These are phyloP conservation scores for Neoboletus subvelutipes DNA, from an alignment of 768 basidiomycete species.

Conservation along the genomic window DNA sequence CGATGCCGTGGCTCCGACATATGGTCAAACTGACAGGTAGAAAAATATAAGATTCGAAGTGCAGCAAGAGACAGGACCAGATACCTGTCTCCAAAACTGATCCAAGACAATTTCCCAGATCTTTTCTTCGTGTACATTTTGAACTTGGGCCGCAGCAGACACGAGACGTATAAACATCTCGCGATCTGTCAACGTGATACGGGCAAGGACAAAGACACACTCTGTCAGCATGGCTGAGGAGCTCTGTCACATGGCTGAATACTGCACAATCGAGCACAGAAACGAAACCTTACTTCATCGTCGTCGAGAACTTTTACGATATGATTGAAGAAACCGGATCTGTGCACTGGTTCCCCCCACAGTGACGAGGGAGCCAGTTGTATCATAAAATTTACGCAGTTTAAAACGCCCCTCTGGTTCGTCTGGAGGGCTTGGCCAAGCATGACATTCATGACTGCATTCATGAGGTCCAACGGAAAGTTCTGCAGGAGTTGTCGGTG, in stretches of 20 bases:
- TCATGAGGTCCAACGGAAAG: constrained; percentile 55
- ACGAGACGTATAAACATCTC: constrained; percentile 72
- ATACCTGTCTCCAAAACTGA: constrained; percentile 80
- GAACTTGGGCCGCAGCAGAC: constrained; percentile 52
- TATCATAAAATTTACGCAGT: constrained; percentile 55
- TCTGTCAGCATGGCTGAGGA: constrained; percentile 52
- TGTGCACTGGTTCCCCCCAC: constrained; percentile 76
- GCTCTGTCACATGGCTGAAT: constrained; percentile 25
- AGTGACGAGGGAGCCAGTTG: constrained; percentile 59
- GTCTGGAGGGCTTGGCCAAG: constrained; percentile 44
- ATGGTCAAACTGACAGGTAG: constrained; percentile 69
- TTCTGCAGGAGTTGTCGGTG: constrained; percentile 37
- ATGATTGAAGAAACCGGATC: constrained; percentile 68
- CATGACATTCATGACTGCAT: constrained; percentile 53
- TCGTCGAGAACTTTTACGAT: constrained; percentile 59
- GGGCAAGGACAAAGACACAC: constrained; percentile 70
- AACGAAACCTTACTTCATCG: constrained; percentile 54
- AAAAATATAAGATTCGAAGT: constrained; percentile 3
- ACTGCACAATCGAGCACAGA: not conserved
- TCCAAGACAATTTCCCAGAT: constrained; percentile 69
- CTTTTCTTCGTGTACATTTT: constrained; percentile 48
- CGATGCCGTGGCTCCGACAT: constrained; percentile 85
- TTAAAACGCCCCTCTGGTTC: constrained; percentile 66
- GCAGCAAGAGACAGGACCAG: constrained; percentile 18
- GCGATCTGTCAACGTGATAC: constrained; percentile 66